These are phyloP conservation scores for Hanseniaspora valbyensis DNA, from an alignment of 805 yeast species.

Conservation along the genomic window DNA sequence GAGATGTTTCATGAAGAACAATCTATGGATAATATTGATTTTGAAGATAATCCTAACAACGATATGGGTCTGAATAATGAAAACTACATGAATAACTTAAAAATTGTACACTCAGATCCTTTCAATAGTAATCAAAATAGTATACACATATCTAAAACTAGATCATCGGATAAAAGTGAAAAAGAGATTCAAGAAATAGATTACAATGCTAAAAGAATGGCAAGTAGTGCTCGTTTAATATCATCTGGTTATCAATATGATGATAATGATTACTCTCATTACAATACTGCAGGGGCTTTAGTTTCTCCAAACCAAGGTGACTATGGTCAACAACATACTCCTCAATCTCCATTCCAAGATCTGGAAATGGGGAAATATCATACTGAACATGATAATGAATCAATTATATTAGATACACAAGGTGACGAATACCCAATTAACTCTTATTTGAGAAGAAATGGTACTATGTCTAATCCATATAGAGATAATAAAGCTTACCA, in stretches of 20 bases:
- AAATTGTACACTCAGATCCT: conserved; percentile 19
- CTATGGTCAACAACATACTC: conserved; percentile 14
- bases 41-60: conserved; percentile 11
- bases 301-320: conserved; percentile 1
- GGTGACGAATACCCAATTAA: conserved; percentile 31
- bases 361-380: conserved; percentile 8
- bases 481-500: conserved; percentile 15
- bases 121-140: not conserved
- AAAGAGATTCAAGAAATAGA: no score
- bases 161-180: not conserved
- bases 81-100: conserved; percentile 11
- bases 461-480: conserved; percentile 31
- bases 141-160: not conserved
- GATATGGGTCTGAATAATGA: not conserved
- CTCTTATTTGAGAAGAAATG: conserved; percentile 27
- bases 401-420: conserved; percentile 22
- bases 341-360: conserved; percentile 12
- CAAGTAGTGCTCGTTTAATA: conserved; percentile 1
- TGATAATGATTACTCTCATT: not conserved
- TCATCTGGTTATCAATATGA: not conserved
- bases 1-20: conserved; percentile 2
- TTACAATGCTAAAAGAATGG: conserved; percentile 5
- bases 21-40: not conserved
- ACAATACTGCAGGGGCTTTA: not conserved
- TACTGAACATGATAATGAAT: not conserved